Base-by-base conservation (phyloP, 1,139 yeast species). In the Saccharomyces hybrid region DNA sequence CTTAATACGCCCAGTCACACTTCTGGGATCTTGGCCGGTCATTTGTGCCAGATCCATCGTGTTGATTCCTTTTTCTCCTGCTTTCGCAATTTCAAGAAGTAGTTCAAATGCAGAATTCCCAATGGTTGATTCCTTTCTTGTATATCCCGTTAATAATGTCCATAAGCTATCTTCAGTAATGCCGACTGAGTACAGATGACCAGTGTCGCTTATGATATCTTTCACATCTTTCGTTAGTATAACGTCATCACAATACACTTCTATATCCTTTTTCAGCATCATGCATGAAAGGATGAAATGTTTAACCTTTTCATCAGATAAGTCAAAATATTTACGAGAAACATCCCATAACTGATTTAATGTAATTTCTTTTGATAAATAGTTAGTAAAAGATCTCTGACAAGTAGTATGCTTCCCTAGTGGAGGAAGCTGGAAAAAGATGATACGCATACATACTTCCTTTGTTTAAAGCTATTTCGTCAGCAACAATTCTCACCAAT, bases 11-110 rank as follows among this genome's bases (percentile, higher is more conserved):
- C 82, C 75, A 0, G 90, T 83, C 47, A 84, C 72, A 54, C 90
- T 84, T 57, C 91, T 75, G 13, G 84, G 80, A 63, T 86, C 93
- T 67, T 86, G 93, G 5, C 79, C 79, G 0, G 89, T 80, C 14
- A 72, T 74, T 47, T 73, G 73, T 4, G 82, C 78, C 56, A 86
- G 70, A 30, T 80, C 81, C 31, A 81, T 73, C 0, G 90, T 79
- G 55, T 79, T 76, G 11, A 84, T 78, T 8, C 93, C 93, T 1
- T 67, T 62, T 0, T 75, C 70, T 25, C 82, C 83, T 46, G 78
- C 67, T 57, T 76, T 78, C 0, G 89, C 86, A 52, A 86, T 76
- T 47, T 73, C 74, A 26, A 74, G 62, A n/a, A 78, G 60, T 47
- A 78, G 62, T 28, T 77, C 76, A 61, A 75, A 78, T 0, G 81